Evolutionary conservation across 2,329 filamentous ascomycete species (phyloP).

Genomic region (Biscogniauxia sp.): DNA sequence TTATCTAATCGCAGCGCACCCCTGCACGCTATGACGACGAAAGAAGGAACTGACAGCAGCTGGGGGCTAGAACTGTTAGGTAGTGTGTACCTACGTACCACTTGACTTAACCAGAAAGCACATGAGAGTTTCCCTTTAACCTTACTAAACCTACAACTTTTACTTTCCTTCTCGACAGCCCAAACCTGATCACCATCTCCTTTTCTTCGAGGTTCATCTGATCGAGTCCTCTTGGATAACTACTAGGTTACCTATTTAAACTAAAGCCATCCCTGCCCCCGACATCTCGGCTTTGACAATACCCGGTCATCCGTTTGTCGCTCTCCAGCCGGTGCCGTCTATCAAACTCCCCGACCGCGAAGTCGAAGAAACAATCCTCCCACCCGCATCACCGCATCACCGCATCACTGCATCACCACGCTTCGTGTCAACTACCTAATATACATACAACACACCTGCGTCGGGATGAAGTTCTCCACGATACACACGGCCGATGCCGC

Average conservation of each 20-base stretch:
- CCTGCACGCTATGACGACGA: slow-evolving; percentile 1
- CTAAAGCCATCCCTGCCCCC: not conserved
- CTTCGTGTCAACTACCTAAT: not conserved
- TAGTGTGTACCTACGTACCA: too few species aligned
- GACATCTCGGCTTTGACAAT: not conserved
- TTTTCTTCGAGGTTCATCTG: not conserved
- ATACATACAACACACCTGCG: not conserved
- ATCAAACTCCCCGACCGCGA: not conserved
- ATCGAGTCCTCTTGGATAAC: not conserved
- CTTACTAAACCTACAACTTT: too few species aligned
- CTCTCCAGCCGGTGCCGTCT: not conserved
- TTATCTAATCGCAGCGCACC: not conserved
- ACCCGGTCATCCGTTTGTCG: not conserved
- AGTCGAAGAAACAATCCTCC: not conserved
- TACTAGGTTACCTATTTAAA: too few species aligned
- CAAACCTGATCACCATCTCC: not conserved
- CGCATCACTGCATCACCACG: not conserved
- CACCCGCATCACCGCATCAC: too few species aligned
- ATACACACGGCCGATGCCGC: slow-evolving; percentile 33
- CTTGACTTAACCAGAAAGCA: too few species aligned
- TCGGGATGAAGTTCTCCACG: slow-evolving; percentile 40
- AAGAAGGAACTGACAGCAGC: not conserved
- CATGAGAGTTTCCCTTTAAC: too few species aligned
- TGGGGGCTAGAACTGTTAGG: not conserved
- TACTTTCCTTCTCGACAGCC: not conserved